phyloP scores from a whole-genome alignment of 75 land plant genomes.

The Selaginella tamariscina region DNA sequence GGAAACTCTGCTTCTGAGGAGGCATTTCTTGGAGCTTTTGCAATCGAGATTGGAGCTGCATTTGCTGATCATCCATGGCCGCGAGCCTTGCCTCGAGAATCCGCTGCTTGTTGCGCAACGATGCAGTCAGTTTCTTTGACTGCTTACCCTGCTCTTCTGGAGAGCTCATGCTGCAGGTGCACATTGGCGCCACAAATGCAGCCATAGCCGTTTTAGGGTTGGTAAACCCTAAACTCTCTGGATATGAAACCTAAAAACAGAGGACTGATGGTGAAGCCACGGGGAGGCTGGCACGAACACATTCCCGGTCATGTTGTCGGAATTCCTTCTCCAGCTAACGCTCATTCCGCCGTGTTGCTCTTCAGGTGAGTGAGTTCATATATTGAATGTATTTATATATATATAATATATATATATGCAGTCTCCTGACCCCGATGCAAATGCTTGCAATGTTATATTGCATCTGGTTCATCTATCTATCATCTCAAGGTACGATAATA shows the following conservation, averaged over 20 bases:
- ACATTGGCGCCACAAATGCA: no score
- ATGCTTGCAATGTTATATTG: neutral
- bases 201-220: no score
- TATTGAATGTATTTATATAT: neutral
- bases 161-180: no score
- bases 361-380: neutral
- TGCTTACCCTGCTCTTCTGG: neutral
- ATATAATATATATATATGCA: neutral
- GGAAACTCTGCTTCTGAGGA: slow-evolving; percentile 14
- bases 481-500: neutral
- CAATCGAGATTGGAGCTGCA: slow-evolving; percentile 21
- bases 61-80: slow-evolving; percentile 12
- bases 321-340: neutral
- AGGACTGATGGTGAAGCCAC: no score
- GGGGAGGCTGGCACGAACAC: neutral
- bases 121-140: neutral
- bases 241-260: no score
- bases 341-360: neutral
- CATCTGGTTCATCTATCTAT: neutral
- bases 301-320: neutral
- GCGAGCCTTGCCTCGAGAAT: slow-evolving; percentile 22
- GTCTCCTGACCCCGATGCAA: neutral
- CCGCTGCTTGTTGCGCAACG: slow-evolving; percentile 27
- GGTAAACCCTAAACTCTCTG: no score
- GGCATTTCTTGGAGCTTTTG: neutral